Evolutionary conservation across 2,329 filamentous ascomycete species (phyloP), one percentile per base, ranked within the genome.

Genomic region (Cladosporium sp.): DNA sequence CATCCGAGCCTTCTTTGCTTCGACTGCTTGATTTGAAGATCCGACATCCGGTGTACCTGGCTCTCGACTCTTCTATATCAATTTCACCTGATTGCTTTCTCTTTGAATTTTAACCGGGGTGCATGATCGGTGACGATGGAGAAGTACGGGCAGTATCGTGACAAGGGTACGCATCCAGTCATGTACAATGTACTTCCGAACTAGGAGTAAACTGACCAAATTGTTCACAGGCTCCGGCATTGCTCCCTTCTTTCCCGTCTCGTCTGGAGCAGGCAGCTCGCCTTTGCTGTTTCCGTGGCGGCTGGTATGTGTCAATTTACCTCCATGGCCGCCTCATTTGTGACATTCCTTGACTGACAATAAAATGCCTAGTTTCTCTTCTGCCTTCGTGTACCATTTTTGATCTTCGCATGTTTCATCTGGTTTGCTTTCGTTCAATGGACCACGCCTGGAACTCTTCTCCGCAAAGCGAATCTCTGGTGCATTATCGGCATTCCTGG

Each of bases 61-160:
- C 22, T 28, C 22, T 28, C 7, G 22, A 28, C 22, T 28, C 16
- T 28, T 28, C 3, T 3, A 5, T 28, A 7, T 5, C 22, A 28
- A 5, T 3, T 28, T 5, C 22, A 3, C 4, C 22, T 28, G 22
- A 18, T 18, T 37, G 11, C 33, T 34, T 37, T 9, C 11, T 6
- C 8, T 37, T 10, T 37, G 9, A n/a, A 37, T n/a, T 35, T 52
- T 8, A 9, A 8, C 18, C 13, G n/a, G 14, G 34, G 43, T 22
- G 28, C 46, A 45, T 46, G 43, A 46, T 22, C 35, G 16, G 28
- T 35, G 28, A 37, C 13, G 35, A 96, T 96, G 91, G 91, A 96
- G 77, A 95, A 95, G 70, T 96, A 89, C 70, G 92, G 88, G 53
- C 89, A 95, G 69, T 96, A 89, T 66, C 85, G 91, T 63, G 91